These are phyloP conservation scores for Fusarium floridanum DNA, from an alignment of 2,329 filamentous ascomycete genomes.

Conservation along the genomic window DNA sequence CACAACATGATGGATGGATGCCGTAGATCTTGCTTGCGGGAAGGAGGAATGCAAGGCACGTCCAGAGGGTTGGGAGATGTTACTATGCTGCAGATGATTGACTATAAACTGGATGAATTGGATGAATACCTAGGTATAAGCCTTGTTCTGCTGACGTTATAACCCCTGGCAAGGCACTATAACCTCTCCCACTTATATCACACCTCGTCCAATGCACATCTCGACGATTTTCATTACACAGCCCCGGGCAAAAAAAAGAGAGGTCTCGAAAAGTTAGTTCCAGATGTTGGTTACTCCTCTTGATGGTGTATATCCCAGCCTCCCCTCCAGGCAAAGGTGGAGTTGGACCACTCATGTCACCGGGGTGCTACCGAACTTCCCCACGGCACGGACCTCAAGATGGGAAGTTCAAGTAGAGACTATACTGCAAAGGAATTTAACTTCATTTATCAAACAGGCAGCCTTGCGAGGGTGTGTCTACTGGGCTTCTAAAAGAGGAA, in stretches of 20 bases:
- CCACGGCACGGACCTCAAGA: not conserved
- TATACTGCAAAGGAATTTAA: not conserved
- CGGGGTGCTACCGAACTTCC: slow-evolving; percentile 4
- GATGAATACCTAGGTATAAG: not conserved
- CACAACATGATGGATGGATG: not conserved
- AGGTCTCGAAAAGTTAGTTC: slow-evolving; percentile 10
- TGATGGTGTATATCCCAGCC: slow-evolving; percentile 18
- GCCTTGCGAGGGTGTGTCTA: not conserved
- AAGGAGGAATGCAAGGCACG: slow-evolving; percentile 32
- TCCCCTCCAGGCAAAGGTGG: slow-evolving; percentile 28
- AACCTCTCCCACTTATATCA: slow-evolving; percentile 12
- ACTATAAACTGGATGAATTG: not conserved
- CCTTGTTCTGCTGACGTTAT: not conserved
- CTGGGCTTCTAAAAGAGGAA: not conserved
- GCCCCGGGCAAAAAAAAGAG: slow-evolving; percentile 14
- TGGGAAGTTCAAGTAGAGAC: not conserved
- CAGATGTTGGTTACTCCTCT: slow-evolving; percentile 2
- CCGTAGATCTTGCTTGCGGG: slow-evolving; percentile 21
- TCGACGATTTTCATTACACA: slow-evolving; percentile 23
- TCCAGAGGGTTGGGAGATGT: not conserved
- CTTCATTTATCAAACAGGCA: slow-evolving; percentile 2
- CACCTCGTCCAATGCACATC: slow-evolving; percentile 16
- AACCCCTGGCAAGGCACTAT: not conserved
- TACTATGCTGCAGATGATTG: not conserved
- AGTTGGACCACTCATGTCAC: slow-evolving; percentile 30